Base-by-base conservation (phyloP, 2,329 filamentous ascomycete genomes). In the Elsinoe ampelina region DNA sequence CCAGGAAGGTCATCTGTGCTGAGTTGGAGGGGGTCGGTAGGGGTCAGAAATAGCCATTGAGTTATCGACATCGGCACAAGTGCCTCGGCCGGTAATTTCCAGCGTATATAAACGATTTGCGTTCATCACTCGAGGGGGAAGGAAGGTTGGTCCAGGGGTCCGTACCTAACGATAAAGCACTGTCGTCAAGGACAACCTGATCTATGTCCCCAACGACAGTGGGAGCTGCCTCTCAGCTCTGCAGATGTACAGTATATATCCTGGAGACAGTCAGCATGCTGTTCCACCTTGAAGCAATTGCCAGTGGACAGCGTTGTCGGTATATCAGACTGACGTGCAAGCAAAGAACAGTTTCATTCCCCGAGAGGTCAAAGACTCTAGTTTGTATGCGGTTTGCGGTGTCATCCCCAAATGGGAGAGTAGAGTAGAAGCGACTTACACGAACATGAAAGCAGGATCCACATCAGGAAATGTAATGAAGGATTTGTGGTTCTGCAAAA, bases 51-150 rank as follows among this genome's bases (percentile, higher is more conserved):
- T 81, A 90, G 88, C 88, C 87, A 87, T 82, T 85, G 83, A 73
- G 78, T 90, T 79, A 45, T 89, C 87, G 77, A 87, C 88, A 88
- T 80, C 71, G 77, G 77, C 75, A 72, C 75, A 69, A 62, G 75
- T 76, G 76, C 79, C 80, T 95, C 87, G 83, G 89, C 84, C 89
- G 89, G 89, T 95, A 95, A 95, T 85, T 93, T 92, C 88, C 88
- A 91, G 89, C 87, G 78, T 87, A 83, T 81, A 81, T 74, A 61
- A 68, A 76, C 79, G 80, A 85, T 81, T 57, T 62, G 41, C 41
- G 58, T 61, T 65, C 63, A 64, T 64, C 62, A 60, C 60, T 58
- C 45, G 34, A 61, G 36, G 32, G 52, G 35, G 35, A 43, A 32
- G 41, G 22, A 38, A 20, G 22, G 12, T 42, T 20, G 26, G 36